Base-by-base conservation (phyloP, 169 alveolate genomes). In the Theileria parva region DNA sequence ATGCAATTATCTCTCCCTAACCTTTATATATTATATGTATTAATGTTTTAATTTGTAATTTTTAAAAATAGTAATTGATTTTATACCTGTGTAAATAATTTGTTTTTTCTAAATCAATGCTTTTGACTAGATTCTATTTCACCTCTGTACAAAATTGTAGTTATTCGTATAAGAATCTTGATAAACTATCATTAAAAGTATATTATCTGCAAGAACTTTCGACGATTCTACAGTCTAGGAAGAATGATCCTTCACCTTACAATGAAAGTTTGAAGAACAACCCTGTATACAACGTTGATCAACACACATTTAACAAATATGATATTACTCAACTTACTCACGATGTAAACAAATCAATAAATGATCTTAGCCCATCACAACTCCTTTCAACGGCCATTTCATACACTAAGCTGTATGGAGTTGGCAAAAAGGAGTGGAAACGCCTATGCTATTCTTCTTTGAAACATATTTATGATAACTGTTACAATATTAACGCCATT, bases 191-290 rank as follows among this genome's bases (percentile, higher is more conserved):
- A 15, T 55, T 85, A 32, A 85, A 85, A 73, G 91, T 85, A n/a
- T 85, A 85, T 53, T 79, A 85, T 57, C 80, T 85, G 27, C 91
- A 85, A 74, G 91, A 85, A 48, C 59, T 66, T 72, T 85, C 87
- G 15, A 85, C 55, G 51, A 9, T 61, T 23, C 23, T 80, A 4
- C 34, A 80, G 69, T 30, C 51, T 68, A 23, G 79, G 71, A 2
- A 1, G 25, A 27, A 19, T 61, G 12, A 12, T 50, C 48, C 17
- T 37, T 34, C 17, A 34, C 21, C 4, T 4, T 11, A 57, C 0
- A 28, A 34, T 5, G 48, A 34, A 6, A 61, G 61, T 67, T 4
- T 60, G 9, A 19, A 66, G 37, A 13, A 30, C 17, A 51, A 72
- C 23, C 11, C 27, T 28, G 34, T 78, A 28, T 64, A 48, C 32